These are phyloP conservation scores for Suillus variegatus DNA, from an alignment of 768 basidiomycete species.

Conservation along the genomic window DNA sequence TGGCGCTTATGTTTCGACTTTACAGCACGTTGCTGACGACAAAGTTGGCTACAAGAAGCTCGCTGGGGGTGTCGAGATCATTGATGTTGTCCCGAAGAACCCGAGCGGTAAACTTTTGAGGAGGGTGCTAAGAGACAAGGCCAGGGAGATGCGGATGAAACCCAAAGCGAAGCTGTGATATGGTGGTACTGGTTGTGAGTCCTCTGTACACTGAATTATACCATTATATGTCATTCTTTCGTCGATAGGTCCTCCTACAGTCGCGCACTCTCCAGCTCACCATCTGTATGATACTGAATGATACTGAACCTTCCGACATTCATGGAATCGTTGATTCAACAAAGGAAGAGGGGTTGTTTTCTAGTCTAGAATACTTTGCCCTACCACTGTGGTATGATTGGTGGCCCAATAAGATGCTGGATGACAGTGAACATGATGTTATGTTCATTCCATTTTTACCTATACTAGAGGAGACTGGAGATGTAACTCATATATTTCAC, in stretches of 20 bases:
- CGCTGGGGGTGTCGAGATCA: constrained; percentile 61
- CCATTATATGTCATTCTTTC: not conserved
- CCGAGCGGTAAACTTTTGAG: constrained; percentile 69
- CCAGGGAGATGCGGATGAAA: constrained; percentile 26
- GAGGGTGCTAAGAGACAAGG: constrained; percentile 54
- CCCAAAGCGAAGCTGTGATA: constrained; percentile 30
- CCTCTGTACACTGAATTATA: not conserved
- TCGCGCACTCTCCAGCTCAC: not conserved
- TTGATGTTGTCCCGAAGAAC: constrained; percentile 67
- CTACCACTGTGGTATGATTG: no score
- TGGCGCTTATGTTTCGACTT: not conserved
- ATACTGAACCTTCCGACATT: no score
- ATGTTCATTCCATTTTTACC: no score
- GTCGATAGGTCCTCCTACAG: not conserved
- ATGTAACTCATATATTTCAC: no score
- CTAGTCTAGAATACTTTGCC: no score
- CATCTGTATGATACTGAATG: not conserved
- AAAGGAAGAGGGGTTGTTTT: no score
- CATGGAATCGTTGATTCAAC: no score
- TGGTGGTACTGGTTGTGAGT: not conserved
- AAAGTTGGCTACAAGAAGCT: constrained; percentile 65
- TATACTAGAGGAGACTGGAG: no score
- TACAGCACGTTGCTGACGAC: constrained; percentile 55
- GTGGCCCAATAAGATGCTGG: no score
- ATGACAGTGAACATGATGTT: no score